Base-by-base conservation (phyloP, 495 filamentous ascomycete species). In the Neurospora cerealis region DNA sequence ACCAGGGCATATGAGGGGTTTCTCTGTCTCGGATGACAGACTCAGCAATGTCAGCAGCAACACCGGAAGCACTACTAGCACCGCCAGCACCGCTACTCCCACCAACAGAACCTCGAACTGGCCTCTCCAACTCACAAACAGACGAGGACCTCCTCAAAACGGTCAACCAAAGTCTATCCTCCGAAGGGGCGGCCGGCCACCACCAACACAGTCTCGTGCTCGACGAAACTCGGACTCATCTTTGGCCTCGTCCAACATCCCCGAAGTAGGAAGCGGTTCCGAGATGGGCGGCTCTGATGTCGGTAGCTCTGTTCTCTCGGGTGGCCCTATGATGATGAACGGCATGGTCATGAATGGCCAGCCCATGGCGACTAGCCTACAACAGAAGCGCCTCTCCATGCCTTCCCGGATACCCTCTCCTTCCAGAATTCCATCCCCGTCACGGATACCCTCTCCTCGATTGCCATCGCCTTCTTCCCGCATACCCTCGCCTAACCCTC, bases 151-250 rank as follows among this genome's bases (percentile, higher is more conserved):
- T 36, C 28, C 54, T 66, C 54, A 66, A 34, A 66, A 34, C 28
- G 28, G 28, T 66, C 54, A 66, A 36, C 54, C 54, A 66, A 66
- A 77, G 70, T 78, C 79, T 19, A 80, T 81, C 34, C 71, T 79
- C 39, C 74, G 78, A 44, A 79, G 75, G 75, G 69, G 75, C 4
- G 71, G 38, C 5, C 74, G 77, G 42, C 74, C 73, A 21, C 42
- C 76, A 60, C 69, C 78, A 69, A 72, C 71, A 48, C 73, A 24
- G 13, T 7, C 28, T 46, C 71, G 79, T 32, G 76, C 76, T 39
- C 76, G 79, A 46, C 75, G 79, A 5, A 80, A 80, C 75, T 81
- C 79, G 19, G 79, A 81, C 75, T 79, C 77, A 0, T 81, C 79
- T 19, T 71, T 81, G 76, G 79, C 79, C 32, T 80, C 79, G 24